A percentile compares a stretch with the other conserved stretches of the same genome.
These are phyloP conservation scores for Mesotaenium endlicherianum DNA, from an alignment of 139 green algal genomes.

Conservation along the genomic window DNA sequence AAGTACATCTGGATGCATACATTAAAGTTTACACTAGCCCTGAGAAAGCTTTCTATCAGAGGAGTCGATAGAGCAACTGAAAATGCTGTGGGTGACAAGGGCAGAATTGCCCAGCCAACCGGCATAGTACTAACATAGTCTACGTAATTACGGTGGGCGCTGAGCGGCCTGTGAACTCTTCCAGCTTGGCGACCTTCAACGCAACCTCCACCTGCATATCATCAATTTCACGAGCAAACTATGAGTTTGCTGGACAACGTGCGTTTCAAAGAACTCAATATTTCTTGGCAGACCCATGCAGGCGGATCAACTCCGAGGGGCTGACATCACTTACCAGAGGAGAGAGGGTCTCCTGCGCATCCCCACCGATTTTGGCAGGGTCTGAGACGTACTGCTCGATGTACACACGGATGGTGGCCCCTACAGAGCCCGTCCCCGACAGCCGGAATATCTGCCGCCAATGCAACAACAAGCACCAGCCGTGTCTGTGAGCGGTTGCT, in stretches of 20 bases:
- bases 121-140: too few species aligned
- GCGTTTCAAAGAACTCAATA: neutral
- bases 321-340: conserved; percentile 61
- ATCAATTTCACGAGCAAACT: too few species aligned
- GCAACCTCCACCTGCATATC: conserved; percentile 63
- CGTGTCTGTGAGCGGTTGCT: too few species aligned
- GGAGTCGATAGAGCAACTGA: too few species aligned
- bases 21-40: too few species aligned
- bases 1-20: too few species aligned
- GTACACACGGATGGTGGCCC: conserved; percentile 94
- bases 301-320: too few species aligned
- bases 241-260: neutral
- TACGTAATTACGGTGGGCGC: conserved; percentile 99
- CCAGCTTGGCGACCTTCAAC: conserved; percentile 79
- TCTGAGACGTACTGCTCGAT: conserved; percentile 94
- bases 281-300: neutral
- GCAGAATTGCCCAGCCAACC: too few species aligned
- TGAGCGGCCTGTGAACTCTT: conserved; percentile 89
- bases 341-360: conserved; percentile 78
- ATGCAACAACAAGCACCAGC: too few species aligned
- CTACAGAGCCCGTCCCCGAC: conserved; percentile 83
- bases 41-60: too few species aligned
- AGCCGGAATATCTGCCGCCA: conserved; percentile 78
- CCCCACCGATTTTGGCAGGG: conserved; percentile 67
- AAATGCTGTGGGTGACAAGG: too few species aligned